phyloP scores from a whole-genome alignment of 1,284 basidiomycete species.

The Ganoderma multipileum region DNA sequence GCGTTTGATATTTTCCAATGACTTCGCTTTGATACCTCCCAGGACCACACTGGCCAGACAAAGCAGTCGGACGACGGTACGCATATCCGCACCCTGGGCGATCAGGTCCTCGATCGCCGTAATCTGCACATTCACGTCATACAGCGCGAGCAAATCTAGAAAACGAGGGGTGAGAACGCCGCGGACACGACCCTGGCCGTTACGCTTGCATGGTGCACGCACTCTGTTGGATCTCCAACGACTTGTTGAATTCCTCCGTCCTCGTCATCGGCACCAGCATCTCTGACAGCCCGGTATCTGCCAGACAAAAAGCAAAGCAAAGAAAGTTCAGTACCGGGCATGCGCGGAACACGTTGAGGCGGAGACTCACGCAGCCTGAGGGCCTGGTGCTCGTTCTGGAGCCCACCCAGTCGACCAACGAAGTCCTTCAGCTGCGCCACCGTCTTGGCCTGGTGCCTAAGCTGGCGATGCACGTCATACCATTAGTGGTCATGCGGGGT shows the following conservation, averaged over 20 bases:
- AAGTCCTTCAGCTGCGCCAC: constrained; percentile 94
- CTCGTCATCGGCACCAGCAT: constrained; percentile 85
- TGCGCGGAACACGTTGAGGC: constrained; percentile 10
- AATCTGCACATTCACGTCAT: constrained; percentile 81
- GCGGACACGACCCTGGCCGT: background rate
- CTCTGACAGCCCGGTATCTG: constrained; percentile 96
- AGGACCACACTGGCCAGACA: constrained; percentile 87
- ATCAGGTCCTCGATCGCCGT: constrained; percentile 87
- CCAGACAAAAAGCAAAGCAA: background rate
- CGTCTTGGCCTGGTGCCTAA: constrained; percentile 84
- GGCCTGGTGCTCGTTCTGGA: constrained; percentile 92
- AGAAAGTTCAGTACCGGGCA: constrained; percentile 9
- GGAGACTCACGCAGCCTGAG: constrained; percentile 79
- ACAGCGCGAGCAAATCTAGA: constrained; percentile 89
- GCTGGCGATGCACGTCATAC: constrained; percentile 46
- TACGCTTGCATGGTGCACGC: constrained; percentile 37
- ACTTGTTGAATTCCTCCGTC: constrained; percentile 91
- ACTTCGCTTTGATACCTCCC: constrained; percentile 89
- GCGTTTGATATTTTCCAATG: constrained; percentile 87
- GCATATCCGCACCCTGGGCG: constrained; percentile 82
- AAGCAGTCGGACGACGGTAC: constrained; percentile 79
- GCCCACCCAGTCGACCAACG: constrained; percentile 91
- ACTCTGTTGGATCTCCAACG: constrained; percentile 97
- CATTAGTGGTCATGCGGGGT: constrained; percentile 25
- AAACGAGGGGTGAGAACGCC: background rate